These are phyloP conservation scores for Microdochium bolleyi DNA, from an alignment of 2,329 filamentous ascomycete species.

Conservation along the genomic window DNA sequence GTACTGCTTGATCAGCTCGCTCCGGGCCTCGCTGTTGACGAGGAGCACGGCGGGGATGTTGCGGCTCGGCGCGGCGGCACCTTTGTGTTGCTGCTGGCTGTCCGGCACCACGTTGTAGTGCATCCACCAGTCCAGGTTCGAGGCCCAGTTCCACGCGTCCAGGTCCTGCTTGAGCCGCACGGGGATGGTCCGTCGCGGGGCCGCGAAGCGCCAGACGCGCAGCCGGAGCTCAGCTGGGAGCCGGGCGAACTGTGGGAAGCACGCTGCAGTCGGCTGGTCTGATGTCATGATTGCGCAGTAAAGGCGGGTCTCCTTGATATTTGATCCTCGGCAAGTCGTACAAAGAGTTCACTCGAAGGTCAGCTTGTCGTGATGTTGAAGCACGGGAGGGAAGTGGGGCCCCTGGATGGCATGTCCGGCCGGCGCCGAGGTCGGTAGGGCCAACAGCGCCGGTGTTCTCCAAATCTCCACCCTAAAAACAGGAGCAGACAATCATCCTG, in stretches of 20 bases:
- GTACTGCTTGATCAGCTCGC: slow-evolving; percentile 1
- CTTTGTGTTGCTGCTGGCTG: not conserved
- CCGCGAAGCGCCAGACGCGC: slow-evolving; percentile 1
- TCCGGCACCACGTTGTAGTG: slow-evolving; percentile 2
- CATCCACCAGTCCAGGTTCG: slow-evolving; percentile 3
- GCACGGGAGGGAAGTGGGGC: no score
- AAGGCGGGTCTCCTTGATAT: no score
- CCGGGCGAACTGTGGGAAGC: slow-evolving; percentile 1
- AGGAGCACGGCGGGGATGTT: not conserved
- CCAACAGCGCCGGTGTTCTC: no score
- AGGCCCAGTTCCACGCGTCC: slow-evolving; percentile 1
- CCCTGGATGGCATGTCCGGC: no score
- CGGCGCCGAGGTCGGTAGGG: no score
- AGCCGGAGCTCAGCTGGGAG: slow-evolving; percentile 2
- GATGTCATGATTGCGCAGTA: not conserved
- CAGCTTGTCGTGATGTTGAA: no score
- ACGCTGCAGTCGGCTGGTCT: not conserved
- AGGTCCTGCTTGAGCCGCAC: slow-evolving; percentile 3
- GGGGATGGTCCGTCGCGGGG: not conserved
- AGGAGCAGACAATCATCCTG: no score
- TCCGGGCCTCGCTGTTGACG: slow-evolving; percentile 1
- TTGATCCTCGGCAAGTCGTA: not conserved
- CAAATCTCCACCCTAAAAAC: no score
- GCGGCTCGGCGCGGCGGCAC: not conserved
- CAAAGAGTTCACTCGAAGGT: no score